Evolutionary conservation across 2,329 filamentous ascomycete genomes (phyloP).

Genomic region (Onygena corvina): DNA sequence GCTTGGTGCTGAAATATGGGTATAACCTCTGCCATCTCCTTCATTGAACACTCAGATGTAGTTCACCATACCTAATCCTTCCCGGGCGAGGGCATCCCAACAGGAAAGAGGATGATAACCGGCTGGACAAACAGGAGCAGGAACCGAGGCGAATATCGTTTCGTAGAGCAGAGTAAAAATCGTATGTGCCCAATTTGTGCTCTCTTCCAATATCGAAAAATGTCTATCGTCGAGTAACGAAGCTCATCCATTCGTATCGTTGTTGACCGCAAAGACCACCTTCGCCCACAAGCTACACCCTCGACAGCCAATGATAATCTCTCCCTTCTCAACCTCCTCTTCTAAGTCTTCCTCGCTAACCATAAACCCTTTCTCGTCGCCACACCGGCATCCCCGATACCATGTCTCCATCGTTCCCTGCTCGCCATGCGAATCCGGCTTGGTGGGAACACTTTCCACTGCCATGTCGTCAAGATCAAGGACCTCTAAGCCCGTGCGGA

Average conservation of each 20-base stretch:
- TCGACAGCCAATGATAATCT: constrained; percentile 48
- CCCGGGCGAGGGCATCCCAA: no score
- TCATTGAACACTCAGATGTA: no score
- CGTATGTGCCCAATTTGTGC: background rate
- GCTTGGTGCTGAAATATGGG: no score
- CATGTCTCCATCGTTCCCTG: constrained; percentile 33
- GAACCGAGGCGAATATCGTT: no score
- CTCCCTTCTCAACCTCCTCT: constrained; percentile 39
- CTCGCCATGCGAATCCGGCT: constrained; percentile 36
- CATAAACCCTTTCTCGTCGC: constrained; percentile 44
- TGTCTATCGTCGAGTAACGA: no score
- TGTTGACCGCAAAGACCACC: constrained; percentile 46
- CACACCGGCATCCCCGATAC: constrained; percentile 47
- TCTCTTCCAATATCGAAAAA: background rate
- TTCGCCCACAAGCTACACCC: constrained; percentile 54
- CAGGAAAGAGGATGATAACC: no score
- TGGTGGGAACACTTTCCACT: constrained; percentile 26
- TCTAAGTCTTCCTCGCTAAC: constrained; percentile 45
- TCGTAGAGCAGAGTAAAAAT: background rate
- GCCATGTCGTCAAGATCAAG: constrained; percentile 47
- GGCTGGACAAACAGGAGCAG: no score
- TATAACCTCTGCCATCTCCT: no score
- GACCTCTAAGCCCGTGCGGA: constrained; percentile 43
- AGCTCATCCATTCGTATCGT: constrained; percentile 12
- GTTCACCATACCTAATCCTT: no score